Conservation (phyloP, 1,284 basidiomycete genomes). For the Cryptococcus deneoformans region DNA sequence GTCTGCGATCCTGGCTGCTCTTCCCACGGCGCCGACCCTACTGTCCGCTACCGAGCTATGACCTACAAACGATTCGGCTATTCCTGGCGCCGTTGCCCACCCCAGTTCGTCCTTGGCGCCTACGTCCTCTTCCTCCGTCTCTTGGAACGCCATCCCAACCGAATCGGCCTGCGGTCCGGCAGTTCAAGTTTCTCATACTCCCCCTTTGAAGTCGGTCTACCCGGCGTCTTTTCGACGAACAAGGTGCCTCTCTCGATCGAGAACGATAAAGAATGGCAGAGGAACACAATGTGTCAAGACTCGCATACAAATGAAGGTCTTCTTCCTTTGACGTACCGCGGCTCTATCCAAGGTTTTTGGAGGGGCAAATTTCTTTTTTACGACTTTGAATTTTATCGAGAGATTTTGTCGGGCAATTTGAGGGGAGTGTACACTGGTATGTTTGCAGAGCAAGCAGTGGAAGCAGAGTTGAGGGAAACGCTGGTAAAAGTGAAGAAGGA, state of each 20-base stretch:
- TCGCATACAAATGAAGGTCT: constrained; percentile 50
- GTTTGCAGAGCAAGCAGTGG: constrained; percentile 42
- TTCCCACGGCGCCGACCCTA: constrained; percentile 19
- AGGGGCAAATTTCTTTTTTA: constrained; percentile 55
- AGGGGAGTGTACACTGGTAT: constrained; percentile 46
- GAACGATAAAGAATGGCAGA: constrained; percentile 50
- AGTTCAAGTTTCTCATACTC: constrained; percentile 18
- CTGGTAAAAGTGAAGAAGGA: constrained; percentile 41
- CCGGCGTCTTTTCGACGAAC: constrained; percentile 26
- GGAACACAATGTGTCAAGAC: constrained; percentile 49
- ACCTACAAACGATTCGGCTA: constrained; percentile 44
- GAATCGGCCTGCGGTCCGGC: constrained; percentile 26
- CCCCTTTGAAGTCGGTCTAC: constrained; percentile 9
- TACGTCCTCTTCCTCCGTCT: constrained; percentile 39
- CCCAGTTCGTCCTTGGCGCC: constrained; percentile 32
- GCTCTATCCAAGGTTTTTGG: constrained; percentile 53
- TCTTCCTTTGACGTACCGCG: constrained; percentile 46
- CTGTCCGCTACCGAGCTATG: constrained; percentile 23
- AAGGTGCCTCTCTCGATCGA: constrained; percentile 36
- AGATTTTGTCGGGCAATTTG: constrained; percentile 53
- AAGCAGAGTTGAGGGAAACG: constrained; percentile 44
- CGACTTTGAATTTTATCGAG: constrained; percentile 54
- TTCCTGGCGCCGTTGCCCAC: constrained; percentile 37
- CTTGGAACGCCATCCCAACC: constrained; percentile 36
- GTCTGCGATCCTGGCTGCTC: constrained; percentile 28